A percentile compares a stretch with the other conserved stretches of the same genome.
Evolutionary conservation across 371 early-diverging fungal species (phyloP).

Genomic region (Circinella umbellata): DNA sequence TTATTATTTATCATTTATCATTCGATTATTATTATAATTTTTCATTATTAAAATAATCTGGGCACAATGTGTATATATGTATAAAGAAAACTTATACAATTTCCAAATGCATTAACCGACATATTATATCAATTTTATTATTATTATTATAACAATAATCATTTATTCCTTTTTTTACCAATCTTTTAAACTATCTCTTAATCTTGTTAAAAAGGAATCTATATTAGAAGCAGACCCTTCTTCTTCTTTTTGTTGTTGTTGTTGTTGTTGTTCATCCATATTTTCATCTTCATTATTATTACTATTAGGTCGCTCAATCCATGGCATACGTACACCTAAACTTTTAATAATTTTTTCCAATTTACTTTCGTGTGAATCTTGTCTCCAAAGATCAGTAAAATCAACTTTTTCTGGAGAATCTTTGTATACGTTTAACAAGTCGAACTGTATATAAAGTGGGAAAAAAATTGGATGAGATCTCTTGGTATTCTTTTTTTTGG

Average conservation of each 20-base stretch:
- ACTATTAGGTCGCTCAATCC: slow-evolving; percentile 48
- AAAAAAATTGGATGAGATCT: slow-evolving; percentile 2
- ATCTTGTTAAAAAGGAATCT: slow-evolving; percentile 27
- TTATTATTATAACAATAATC: too few relatives aligned
- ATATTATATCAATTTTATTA: too few relatives aligned
- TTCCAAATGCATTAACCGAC: too few relatives aligned
- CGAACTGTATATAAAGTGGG: slow-evolving; percentile 36
- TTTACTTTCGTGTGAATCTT: slow-evolving; percentile 68
- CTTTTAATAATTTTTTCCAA: slow-evolving; percentile 73
- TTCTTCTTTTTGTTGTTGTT: background rate
- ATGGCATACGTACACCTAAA: slow-evolving; percentile 77
- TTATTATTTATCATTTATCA: too few relatives aligned
- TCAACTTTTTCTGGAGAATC: slow-evolving; percentile 60
- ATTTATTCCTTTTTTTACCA: slow-evolving; percentile 17
- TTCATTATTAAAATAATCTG: too few relatives aligned
- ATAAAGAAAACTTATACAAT: too few relatives aligned
- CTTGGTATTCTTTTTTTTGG: background rate
- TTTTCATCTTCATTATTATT: too few relatives aligned
- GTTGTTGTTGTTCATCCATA: background rate
- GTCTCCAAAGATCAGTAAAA: slow-evolving; percentile 75
- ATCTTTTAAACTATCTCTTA: slow-evolving; percentile 19
- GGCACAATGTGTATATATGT: too few relatives aligned
- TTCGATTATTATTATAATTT: too few relatives aligned
- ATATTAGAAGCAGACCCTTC: background rate
- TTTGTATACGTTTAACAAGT: slow-evolving; percentile 62